Percentiles rank a stretch among this genome's conserved stretches.
Evolutionary conservation across 257 asterid species (phyloP).

Genomic region (Nicotiana undulata): DNA sequence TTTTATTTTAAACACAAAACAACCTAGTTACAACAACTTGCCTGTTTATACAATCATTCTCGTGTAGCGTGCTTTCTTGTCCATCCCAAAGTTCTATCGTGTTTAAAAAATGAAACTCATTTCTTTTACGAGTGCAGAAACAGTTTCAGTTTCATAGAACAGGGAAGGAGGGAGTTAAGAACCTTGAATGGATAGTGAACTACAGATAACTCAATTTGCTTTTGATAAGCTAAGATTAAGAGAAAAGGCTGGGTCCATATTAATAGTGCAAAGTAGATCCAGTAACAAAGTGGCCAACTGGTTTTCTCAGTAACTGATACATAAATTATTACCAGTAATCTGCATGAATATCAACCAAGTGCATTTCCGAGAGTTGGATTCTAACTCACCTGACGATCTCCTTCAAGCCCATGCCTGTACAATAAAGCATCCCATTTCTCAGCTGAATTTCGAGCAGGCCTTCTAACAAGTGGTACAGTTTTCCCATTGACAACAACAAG

Average conservation of each 20-base stretch:
- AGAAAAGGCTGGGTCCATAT: neutral
- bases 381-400: constrained; percentile 67
- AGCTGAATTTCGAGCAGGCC: constrained; percentile 80
- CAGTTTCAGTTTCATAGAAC: neutral
- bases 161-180: neutral
- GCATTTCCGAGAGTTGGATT: neutral
- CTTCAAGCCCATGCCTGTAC: constrained; percentile 81
- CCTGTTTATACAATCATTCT: neutral
- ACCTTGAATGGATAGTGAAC: neutral
- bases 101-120: neutral
- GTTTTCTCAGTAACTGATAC: neutral
- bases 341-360: neutral
- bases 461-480: constrained; percentile 75
- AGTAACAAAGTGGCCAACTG: neutral
- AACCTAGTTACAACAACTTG: neutral
- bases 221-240: neutral
- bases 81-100: neutral
- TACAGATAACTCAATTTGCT: neutral
- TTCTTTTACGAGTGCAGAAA: neutral
- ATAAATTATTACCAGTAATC: neutral
- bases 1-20: neutral
- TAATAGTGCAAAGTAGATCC: neutral
- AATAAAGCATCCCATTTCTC: constrained; percentile 98
- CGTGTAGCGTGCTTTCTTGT: neutral
- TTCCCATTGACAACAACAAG: constrained; percentile 60